These are phyloP conservation scores for Agaricus blazei DNA, from an alignment of 768 basidiomycete species.

Conservation along the genomic window DNA sequence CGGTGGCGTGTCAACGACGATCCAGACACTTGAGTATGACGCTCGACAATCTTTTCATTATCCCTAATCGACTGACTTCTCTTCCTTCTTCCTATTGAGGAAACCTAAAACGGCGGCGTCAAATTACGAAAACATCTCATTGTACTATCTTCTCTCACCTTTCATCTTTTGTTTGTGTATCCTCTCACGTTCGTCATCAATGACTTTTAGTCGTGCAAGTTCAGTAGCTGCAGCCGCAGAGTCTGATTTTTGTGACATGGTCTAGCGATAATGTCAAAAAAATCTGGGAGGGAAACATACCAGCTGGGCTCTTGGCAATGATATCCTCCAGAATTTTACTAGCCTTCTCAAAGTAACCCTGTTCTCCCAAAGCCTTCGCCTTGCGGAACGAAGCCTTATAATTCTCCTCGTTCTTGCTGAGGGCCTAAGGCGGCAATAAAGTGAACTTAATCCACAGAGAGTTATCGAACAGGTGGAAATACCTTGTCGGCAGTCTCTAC, in stretches of 20 bases:
- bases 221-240: slow-evolving; percentile 58
- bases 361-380: slow-evolving; percentile 72
- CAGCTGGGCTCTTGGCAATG: slow-evolving; percentile 56
- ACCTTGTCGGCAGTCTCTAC: slow-evolving; percentile 80
- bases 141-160: slow-evolving; percentile 35
- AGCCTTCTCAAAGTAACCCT: slow-evolving; percentile 72
- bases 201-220: slow-evolving; percentile 49
- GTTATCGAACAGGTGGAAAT: neutral
- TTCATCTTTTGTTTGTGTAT: slow-evolving; percentile 67
- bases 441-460: neutral
- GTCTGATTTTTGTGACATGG: slow-evolving; percentile 32
- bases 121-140: neutral
- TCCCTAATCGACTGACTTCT: slow-evolving; percentile 40
- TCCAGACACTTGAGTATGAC: no score
- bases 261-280: neutral
- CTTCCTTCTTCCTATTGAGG: slow-evolving; percentile 44
- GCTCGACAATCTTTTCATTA: neutral
- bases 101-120: slow-evolving; percentile 34
- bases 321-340: slow-evolving; percentile 60
- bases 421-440: slow-evolving; percentile 39
- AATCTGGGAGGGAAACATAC: slow-evolving; percentile 26
- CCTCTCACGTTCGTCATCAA: slow-evolving; percentile 65
- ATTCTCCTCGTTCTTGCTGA: slow-evolving; percentile 70
- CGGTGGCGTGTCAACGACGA: neutral
- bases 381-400: slow-evolving; percentile 80